A percentile compares a stretch with the other conserved stretches of the same genome.
Conservation (phyloP, 352 stramenopile species). For the Bremia lactucae region DNA sequence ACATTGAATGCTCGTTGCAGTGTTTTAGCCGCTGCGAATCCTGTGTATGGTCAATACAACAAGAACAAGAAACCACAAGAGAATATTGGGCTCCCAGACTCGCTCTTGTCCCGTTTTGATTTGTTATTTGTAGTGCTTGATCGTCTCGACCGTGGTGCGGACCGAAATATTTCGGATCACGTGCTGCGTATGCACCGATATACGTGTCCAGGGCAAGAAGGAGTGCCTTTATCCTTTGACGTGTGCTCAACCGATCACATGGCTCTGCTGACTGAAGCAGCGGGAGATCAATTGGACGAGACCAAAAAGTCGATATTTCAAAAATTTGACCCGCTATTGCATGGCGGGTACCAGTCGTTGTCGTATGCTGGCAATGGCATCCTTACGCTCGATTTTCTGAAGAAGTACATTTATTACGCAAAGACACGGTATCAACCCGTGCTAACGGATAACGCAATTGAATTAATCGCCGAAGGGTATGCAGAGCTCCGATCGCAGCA, state of each 20-base stretch:
- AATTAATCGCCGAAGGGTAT: constrained; percentile 95
- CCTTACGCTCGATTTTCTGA: constrained; percentile 93
- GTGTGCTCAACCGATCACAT: constrained; percentile 76
- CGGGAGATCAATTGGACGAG: constrained; percentile 48
- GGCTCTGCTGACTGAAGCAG: constrained; percentile 44
- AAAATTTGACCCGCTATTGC: constrained; percentile 85
- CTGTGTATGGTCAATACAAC: constrained; percentile 99
- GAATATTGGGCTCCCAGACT: constrained; percentile 98
- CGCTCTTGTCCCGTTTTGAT: constrained; percentile 99
- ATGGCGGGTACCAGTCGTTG: constrained; percentile 57
- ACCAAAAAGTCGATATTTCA: constrained; percentile 82
- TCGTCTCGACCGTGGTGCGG: constrained; percentile 90
- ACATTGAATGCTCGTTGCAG: constrained; percentile 98
- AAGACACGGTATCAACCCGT: constrained; percentile 89
- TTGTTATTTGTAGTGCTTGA: constrained; percentile 99
- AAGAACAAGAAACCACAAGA: constrained; percentile 94
- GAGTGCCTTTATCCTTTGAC: constrained; percentile 83
- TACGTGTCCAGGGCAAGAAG: constrained; percentile 73
- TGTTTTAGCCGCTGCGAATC: constrained; percentile 98
- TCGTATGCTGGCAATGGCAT: constrained; percentile 62
- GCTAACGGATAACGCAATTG: constrained; percentile 76
- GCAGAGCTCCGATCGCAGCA: constrained; percentile 94
- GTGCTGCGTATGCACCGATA: constrained; percentile 97
- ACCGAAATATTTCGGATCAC: constrained; percentile 95
- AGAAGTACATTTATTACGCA: constrained; percentile 99